phyloP scores from a whole-genome alignment of 1,139 yeast genomes.

The Debaryomyces psychrophilus region DNA sequence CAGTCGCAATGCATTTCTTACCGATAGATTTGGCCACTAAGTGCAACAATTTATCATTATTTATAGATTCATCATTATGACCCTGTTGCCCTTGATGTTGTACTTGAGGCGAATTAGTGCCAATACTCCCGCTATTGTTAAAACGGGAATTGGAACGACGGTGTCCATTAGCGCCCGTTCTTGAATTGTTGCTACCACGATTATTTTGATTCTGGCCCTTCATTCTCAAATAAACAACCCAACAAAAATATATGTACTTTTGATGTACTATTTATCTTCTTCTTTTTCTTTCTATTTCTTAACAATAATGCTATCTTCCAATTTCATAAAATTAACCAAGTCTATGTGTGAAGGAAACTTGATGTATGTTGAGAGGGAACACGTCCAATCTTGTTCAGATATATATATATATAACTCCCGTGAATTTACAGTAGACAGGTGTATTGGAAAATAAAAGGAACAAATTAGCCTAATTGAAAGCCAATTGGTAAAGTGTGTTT shows the following conservation, averaged over 20 bases:
- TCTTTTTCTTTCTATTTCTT: conserved; percentile 3
- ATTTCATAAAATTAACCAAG: conserved; percentile 3
- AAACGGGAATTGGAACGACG: conserved; percentile 32
- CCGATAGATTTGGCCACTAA: conserved; percentile 61
- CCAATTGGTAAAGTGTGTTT: conserved; percentile 5
- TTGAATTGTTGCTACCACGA: conserved; percentile 21
- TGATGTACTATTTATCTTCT: background rate
- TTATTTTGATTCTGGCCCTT: conserved; percentile 30
- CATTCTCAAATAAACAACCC: conserved; percentile 17
- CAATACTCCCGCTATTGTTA: conserved; percentile 10
- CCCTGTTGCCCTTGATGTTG: conserved; percentile 8
- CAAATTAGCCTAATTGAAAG: conserved; percentile 2
- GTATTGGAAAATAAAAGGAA: conserved; percentile 6
- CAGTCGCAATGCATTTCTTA: conserved; percentile 56
- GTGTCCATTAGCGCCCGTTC: conserved; percentile 24
- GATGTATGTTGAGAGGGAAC: conserved; percentile 7
- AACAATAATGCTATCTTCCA: conserved; percentile 2
- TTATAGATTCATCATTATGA: conserved; percentile 12
- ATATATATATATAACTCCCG: background rate
- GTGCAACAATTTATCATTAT: conserved; percentile 51
- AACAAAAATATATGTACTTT: background rate
- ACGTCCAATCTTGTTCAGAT: conserved; percentile 6
- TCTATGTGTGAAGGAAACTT: conserved; percentile 1
- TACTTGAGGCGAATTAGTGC: background rate
- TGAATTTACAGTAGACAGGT: conserved; percentile 2